These are phyloP conservation scores for Aspergillus cavernicola DNA, from an alignment of 495 filamentous ascomycete genomes.

Conservation along the genomic window DNA sequence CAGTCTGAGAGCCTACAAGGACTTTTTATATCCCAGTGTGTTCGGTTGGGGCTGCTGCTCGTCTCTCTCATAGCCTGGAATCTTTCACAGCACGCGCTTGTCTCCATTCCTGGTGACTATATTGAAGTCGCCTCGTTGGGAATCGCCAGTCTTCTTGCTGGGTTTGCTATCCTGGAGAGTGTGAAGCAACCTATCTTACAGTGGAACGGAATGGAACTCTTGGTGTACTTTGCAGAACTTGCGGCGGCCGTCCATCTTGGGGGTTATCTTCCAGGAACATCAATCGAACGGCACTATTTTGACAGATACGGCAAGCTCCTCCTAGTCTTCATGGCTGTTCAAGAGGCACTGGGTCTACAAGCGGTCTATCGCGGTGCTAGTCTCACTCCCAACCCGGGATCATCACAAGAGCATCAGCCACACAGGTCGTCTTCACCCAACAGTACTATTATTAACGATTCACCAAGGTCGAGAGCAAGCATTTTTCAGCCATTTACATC, in stretches of 20 bases:
- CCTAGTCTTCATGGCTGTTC: constrained; percentile 38
- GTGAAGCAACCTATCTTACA: constrained; percentile 35
- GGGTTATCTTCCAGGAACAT: constrained; percentile 32
- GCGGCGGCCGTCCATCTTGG: constrained; percentile 37
- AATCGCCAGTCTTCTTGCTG: constrained; percentile 39
- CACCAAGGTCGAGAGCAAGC: constrained; percentile 16
- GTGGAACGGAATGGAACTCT: constrained; percentile 44
- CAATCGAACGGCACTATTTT: constrained; percentile 36
- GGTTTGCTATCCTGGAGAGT: constrained; percentile 37
- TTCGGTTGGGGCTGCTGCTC: constrained; percentile 33
- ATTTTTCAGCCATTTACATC: constrained; percentile 21
- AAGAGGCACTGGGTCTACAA: constrained; percentile 33
- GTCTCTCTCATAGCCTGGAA: constrained; percentile 32
- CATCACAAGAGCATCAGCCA: constrained; percentile 6
- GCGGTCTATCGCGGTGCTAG: constrained; percentile 20
- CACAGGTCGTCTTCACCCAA: not conserved
- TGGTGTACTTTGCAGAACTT: constrained; percentile 42
- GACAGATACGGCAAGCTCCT: constrained; percentile 42
- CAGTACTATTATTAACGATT: not conserved
- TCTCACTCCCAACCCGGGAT: not conserved
- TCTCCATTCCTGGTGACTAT: constrained; percentile 36
- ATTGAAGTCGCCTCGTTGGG: constrained; percentile 40
- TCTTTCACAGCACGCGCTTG: constrained; percentile 30
- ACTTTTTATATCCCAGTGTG: constrained; percentile 25
- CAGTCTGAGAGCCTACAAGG: constrained; percentile 13